Evolutionary conservation across 2,329 filamentous ascomycete genomes (phyloP).

Genomic region (Aspergillus clavatus): DNA sequence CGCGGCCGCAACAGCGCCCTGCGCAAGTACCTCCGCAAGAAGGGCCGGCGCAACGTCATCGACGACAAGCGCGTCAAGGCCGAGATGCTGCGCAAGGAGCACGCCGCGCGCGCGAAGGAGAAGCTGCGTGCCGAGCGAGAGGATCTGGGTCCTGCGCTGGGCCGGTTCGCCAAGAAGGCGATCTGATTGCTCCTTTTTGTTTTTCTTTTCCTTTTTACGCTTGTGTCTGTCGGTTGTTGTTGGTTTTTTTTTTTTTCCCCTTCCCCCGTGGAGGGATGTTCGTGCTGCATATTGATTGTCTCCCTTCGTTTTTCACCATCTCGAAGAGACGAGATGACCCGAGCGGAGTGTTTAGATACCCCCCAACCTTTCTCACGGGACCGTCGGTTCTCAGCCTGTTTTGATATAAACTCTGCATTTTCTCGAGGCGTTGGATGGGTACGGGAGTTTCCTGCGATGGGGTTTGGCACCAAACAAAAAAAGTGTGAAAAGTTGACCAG

Average conservation of each 20-base stretch:
- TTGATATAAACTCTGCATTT: constrained; percentile 5
- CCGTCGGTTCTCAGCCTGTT: background rate
- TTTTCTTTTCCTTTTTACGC: too few relatives aligned
- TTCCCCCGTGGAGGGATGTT: too few relatives aligned
- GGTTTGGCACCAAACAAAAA: too few relatives aligned
- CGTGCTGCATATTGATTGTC: constrained; percentile 5
- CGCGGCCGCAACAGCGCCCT: constrained; percentile 86
- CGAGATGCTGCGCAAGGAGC: constrained; percentile 70
- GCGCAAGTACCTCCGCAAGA: constrained; percentile 85
- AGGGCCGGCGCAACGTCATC: constrained; percentile 86
- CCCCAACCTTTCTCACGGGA: constrained; percentile 3
- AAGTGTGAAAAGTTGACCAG: too few relatives aligned
- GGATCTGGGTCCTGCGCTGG: constrained; percentile 79
- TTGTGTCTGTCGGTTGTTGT: too few relatives aligned
- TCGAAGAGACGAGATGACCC: background rate
- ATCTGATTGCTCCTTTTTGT: constrained; percentile 13
- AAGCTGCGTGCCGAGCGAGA: constrained; percentile 62
- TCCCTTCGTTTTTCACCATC: constrained; percentile 6
- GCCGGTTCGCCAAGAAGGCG: constrained; percentile 72
- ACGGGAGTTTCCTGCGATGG: too few relatives aligned
- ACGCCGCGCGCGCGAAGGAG: constrained; percentile 64
- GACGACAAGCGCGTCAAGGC: constrained; percentile 88
- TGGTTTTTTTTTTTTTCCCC: constrained; percentile 1
- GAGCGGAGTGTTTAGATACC: constrained; percentile 14
- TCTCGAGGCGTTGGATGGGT: constrained; percentile 3